phyloP scores from a whole-genome alignment of 441 rosid genomes.

The Gossypium aridum region DNA sequence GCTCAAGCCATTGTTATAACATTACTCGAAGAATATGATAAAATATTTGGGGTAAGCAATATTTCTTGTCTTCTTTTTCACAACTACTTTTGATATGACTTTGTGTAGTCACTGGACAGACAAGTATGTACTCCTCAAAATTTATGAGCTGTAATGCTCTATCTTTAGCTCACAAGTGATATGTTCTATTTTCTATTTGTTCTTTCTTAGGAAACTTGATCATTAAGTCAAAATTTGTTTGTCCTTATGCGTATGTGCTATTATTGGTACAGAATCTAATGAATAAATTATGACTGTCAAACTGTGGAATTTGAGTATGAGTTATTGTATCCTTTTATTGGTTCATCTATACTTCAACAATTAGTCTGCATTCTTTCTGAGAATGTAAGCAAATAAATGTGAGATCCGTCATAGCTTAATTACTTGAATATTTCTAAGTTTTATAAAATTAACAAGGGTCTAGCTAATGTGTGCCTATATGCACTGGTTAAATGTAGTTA shows the following conservation, averaged over 20 bases:
- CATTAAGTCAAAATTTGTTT: not conserved
- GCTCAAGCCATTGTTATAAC: constrained; percentile 97
- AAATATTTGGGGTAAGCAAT: constrained; percentile 78
- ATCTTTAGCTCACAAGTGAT: not conserved
- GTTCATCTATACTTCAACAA: not conserved
- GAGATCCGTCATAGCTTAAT: not conserved
- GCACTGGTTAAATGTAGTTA: not conserved
- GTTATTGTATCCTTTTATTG: not conserved
- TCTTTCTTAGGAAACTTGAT: not conserved
- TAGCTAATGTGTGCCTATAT: not conserved
- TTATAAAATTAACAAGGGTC: not conserved
- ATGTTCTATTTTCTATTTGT: not conserved
- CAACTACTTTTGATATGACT: constrained; percentile 1
- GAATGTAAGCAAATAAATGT: not conserved
- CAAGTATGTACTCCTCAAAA: not conserved
- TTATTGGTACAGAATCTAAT: not conserved
- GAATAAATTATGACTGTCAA: not conserved
- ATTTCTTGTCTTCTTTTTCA: not conserved
- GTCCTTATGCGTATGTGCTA: not conserved
- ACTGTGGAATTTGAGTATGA: not conserved
- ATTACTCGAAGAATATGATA: constrained; percentile 78
- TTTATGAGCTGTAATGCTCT: not conserved
- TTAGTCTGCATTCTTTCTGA: not conserved
- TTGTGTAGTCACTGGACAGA: not conserved
- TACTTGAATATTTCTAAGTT: not conserved